phyloP scores from a whole-genome alignment of 805 yeast genomes.

The Wickerhamomyces sydowiorum region DNA sequence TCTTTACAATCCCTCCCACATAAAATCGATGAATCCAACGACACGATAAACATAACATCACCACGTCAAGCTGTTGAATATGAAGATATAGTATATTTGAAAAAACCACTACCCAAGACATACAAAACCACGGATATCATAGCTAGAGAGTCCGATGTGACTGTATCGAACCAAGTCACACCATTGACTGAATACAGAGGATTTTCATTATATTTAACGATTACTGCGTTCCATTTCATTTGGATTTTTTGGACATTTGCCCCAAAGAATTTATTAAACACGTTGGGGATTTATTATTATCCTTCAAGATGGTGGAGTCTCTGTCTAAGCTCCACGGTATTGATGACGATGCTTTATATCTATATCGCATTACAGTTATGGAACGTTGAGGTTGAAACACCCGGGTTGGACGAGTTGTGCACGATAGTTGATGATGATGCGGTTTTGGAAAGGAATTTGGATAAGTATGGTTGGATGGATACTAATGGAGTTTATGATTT shows the following conservation, averaged over 20 bases:
- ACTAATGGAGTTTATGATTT: conserved; percentile 87
- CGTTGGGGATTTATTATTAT: conserved; percentile 56
- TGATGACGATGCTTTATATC: conserved; percentile 66
- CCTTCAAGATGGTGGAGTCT: conserved; percentile 94
- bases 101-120: not conserved
- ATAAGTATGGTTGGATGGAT: conserved; percentile 42
- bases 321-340: conserved; percentile 64
- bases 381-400: conserved; percentile 71
- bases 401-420: conserved; percentile 49
- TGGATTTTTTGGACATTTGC: conserved; percentile 72
- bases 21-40: not conserved
- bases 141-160: conserved; percentile 64
- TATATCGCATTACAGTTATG: conserved; percentile 68
- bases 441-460: conserved; percentile 18
- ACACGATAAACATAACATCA: not conserved
- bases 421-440: conserved; percentile 65
- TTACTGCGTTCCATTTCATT: conserved; percentile 46
- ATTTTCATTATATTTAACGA: conserved; percentile 72
- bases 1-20: conserved; percentile 23
- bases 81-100: conserved; percentile 15
- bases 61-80: conserved; percentile 7
- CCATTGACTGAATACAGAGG: conserved; percentile 80
- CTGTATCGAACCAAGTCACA: conserved; percentile 47
- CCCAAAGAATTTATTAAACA: conserved; percentile 53
- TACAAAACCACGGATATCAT: conserved; percentile 39